Conservation (phyloP, 1,139 yeast species). For the Suhomyces maxii region DNA sequence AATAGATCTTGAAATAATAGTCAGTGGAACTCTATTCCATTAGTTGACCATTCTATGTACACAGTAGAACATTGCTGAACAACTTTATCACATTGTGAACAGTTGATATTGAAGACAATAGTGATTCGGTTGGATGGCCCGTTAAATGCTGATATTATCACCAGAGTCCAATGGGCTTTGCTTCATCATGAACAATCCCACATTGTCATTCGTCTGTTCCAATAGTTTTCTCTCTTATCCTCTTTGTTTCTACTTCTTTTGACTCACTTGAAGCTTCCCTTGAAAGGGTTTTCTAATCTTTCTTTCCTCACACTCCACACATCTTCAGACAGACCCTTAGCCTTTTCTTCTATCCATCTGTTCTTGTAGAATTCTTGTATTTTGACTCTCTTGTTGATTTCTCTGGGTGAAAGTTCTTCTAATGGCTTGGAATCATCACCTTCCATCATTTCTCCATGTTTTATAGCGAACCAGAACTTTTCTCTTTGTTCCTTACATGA, state of each 20-base stretch:
- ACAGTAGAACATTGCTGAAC: too few species aligned
- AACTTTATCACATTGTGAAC: too few species aligned
- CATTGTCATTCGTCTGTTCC: neutral
- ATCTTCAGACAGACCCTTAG: constrained; percentile 75
- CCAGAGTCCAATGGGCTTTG: neutral
- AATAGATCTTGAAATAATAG: neutral
- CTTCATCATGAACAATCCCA: too few species aligned
- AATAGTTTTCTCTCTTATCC: neutral
- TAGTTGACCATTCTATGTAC: too few species aligned
- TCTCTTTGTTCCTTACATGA: constrained; percentile 68
- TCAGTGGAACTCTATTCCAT: too few species aligned
- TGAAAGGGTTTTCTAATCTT: constrained; percentile 21
- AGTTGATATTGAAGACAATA: too few species aligned
- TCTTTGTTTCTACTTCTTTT: neutral
- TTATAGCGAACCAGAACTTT: constrained; percentile 79
- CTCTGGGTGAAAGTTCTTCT: constrained; percentile 46
- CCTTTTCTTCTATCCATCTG: constrained; percentile 58
- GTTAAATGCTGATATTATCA: too few species aligned
- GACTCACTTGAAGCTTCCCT: constrained; percentile 5
- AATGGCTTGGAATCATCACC: constrained; percentile 17
- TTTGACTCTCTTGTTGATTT: constrained; percentile 49
- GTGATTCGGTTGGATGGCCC: too few species aligned
- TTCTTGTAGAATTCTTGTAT: constrained; percentile 73
- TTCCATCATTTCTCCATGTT: constrained; percentile 43
- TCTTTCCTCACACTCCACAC: constrained; percentile 65